Base-by-base conservation (phyloP, 352 stramenopile genomes). In the Thalassiosira hispida region DNA sequence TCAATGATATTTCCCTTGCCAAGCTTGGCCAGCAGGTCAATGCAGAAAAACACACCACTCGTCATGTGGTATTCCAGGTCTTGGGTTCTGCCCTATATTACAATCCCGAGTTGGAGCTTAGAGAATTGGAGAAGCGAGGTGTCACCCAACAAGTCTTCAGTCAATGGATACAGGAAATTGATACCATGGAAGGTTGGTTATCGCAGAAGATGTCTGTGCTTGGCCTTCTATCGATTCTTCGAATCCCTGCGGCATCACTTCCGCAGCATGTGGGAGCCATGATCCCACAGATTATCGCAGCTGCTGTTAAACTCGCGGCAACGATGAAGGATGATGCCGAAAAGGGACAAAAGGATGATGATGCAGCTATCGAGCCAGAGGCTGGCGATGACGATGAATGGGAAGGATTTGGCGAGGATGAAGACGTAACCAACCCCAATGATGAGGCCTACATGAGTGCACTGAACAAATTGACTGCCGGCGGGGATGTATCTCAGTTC, bases 161-260 rank as follows among this genome's bases (percentile, higher is more conserved):
- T 59, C 90, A 97, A 67, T 98, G 95, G 95, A 88, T 98, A 64
- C 92, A 92, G 35, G 94, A 98, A 78, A 68, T 96, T 6, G 89
- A 91, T 47, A 86, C 91, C 14, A 84, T 85, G 72, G 88, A 91
- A 40, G 92, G 95, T 68, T 95, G 89, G 74, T 75, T 98, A 16
- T 93, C 96, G 71, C 88, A 93, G 60, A 98, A 98, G 88, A 85
- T 98, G 38, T 97, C 97, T 33, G 91, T 98, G 53, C 87, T 98
- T 23, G 96, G 95, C 25, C 84, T 97, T 12, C 94, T 96, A 78
- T 96, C 95, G 47, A 92, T 98, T 70, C 88, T 98, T 52, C 92
- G 93, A 72, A 81, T 98, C 35, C 85, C 84, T 40, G 73, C 84
- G 11, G 53, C 83, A 38, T 81, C 77, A 9, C 49, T 91, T 12